Evolutionary conservation across 768 basidiomycete species (phyloP).

Genomic region (Lanmaoa pseudosensibilis): DNA sequence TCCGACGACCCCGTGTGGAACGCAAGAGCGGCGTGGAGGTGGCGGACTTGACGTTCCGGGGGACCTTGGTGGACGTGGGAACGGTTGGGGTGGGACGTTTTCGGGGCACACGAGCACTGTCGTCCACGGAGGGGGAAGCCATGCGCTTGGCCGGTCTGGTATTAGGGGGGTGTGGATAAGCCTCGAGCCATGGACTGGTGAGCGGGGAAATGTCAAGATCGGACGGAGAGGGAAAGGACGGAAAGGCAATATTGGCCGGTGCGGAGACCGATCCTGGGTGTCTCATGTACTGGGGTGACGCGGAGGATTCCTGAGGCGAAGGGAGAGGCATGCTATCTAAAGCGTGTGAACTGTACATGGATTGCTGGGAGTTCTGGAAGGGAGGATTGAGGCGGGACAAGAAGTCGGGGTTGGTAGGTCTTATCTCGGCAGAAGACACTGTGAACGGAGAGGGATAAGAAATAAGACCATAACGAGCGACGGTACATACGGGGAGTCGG

Average conservation of each 20-base stretch:
- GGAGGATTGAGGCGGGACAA: constrained; percentile 61
- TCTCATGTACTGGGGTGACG: constrained; percentile 29
- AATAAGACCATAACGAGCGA: constrained; percentile 4
- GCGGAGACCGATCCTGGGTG: constrained; percentile 58
- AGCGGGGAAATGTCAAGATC: constrained; percentile 77
- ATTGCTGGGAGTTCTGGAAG: constrained; percentile 34
- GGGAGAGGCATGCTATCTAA: constrained; percentile 29
- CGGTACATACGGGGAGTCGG: constrained; percentile 63
- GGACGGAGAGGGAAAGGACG: constrained; percentile 44
- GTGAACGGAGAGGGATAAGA: constrained; percentile 15
- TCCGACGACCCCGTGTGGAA: constrained; percentile 43
- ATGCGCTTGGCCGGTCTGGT: constrained; percentile 46
- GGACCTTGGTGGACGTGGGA: constrained; percentile 22
- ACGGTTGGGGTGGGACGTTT: constrained; percentile 52
- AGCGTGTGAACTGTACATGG: constrained; percentile 25
- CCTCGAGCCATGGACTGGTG: constrained; percentile 79
- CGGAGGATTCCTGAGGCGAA: constrained; percentile 32
- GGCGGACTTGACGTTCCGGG: constrained; percentile 46
- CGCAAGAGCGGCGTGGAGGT: constrained; percentile 59
- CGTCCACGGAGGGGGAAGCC: constrained; percentile 58
- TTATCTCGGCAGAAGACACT: constrained; percentile 69
- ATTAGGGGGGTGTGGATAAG: constrained; percentile 43
- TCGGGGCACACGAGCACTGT: constrained; percentile 43
- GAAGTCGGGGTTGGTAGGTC: constrained; percentile 58
- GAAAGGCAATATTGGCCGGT: constrained; percentile 73